Evolutionary conservation across 1,284 basidiomycete species (phyloP), one percentile per base, ranked within the genome.

Genomic region (Cutaneotrichosporon curvatum): DNA sequence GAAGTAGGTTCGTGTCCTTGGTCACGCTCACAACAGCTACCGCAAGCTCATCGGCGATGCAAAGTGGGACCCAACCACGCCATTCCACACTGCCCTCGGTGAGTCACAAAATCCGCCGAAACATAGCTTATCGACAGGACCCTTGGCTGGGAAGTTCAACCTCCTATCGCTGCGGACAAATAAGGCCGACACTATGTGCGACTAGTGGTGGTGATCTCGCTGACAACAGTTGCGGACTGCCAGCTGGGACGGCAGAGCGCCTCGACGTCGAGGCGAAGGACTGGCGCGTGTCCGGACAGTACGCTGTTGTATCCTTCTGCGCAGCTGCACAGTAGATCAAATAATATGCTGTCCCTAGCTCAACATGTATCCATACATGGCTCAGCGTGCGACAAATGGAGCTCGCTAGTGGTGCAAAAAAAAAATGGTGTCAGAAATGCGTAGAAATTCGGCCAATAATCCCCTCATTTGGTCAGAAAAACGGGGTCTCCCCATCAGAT

Each of bases 11-110:
- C 21, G 18, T 36, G 23, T 4, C 34, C 25, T 23, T 19, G 25
- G 12, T 12, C 32, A 15, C 15, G 42, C 42, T 45, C 20, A 49
- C 18, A 4, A 4, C 40, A 54, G 55, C 65, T 91, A 88, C 68
- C 80, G 86, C 67, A 89, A 87, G 63, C 77, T 98, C 22, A 86
- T 90, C 0, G 87, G 86, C 10, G 94, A 98, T 66, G 78, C 89
- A 15, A 76, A 78, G 58, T 98, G 94, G 94, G 85, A 87, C 0
- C 78, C 82, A 0, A 83, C 81, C 35, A 91, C 89, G 0, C 73
- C 84, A 0, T 92, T 96, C 69, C 72, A 77, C 25, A 74, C 77
- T 8, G 89, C 90, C 0, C 69, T 97, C 10, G 92, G 91, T 54
- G n/a, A n/a, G n/a, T 58, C 12, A 4, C n/a, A 31, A 31, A 23